Conservation (phyloP, 345 rosid genomes). For the Gossypium arboreum region DNA sequence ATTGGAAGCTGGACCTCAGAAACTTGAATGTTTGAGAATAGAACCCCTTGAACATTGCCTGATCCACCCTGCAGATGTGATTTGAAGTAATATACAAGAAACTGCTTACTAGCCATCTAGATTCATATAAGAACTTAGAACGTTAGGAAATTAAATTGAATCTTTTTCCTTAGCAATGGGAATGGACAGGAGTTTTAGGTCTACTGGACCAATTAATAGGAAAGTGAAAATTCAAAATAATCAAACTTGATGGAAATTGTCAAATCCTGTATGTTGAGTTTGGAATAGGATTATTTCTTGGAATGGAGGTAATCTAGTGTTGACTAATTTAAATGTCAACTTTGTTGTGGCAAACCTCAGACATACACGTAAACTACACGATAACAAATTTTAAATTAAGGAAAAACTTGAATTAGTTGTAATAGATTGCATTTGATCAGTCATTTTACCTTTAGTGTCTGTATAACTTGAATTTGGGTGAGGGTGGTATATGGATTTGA, state of each 20-base stretch:
- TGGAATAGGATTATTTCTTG: background rate
- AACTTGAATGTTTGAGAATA: constrained; percentile 93
- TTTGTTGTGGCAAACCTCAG: no score
- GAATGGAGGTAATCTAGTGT: no score
- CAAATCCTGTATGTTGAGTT: background rate
- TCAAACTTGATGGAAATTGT: background rate
- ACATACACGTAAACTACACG: no score
- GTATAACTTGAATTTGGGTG: no score
- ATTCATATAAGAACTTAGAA: background rate
- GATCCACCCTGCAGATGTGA: constrained; percentile 76
- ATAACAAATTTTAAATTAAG: no score
- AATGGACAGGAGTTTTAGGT: background rate
- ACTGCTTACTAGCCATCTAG: constrained; percentile 8
- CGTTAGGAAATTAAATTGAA: background rate
- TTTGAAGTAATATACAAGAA: constrained; percentile 20
- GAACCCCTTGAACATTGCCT: constrained; percentile 82
- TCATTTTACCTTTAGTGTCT: no score
- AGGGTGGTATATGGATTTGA: no score
- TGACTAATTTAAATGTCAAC: no score
- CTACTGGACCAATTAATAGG: background rate
- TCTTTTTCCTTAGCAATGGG: background rate
- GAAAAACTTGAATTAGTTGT: no score
- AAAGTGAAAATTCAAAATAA: background rate
- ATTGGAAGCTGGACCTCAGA: constrained; percentile 92
- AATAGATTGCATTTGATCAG: no score